Evolutionary conservation across 805 yeast genomes (phyloP).

Genomic region (Jamesozyma jinghongensis): DNA sequence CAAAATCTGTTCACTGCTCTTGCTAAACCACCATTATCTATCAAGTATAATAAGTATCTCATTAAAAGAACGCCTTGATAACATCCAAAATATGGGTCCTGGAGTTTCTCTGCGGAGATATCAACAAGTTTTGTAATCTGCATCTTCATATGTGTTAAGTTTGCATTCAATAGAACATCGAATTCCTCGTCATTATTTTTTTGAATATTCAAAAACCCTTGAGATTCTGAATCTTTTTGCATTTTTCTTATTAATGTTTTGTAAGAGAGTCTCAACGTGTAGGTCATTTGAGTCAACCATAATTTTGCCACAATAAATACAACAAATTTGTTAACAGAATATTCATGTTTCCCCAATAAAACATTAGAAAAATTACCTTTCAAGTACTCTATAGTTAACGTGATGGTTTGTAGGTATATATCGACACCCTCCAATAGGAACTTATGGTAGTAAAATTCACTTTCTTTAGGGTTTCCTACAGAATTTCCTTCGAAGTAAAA

Average conservation of each 20-base stretch:
- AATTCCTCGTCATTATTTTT: not conserved
- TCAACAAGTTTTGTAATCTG: constrained; percentile 7
- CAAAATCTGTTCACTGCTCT: constrained; percentile 8
- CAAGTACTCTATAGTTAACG: constrained; percentile 6
- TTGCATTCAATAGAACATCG: not conserved
- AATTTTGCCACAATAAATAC: constrained; percentile 8
- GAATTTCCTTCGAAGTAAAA: constrained; percentile 12
- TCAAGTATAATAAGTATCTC: constrained; percentile 11
- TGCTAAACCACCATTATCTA: constrained; percentile 7
- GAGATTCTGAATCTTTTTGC: not conserved
- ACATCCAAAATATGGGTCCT: constrained; percentile 9
- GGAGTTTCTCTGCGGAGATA: constrained; percentile 2
- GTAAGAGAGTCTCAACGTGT: constrained; percentile 9
- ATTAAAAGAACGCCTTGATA: constrained; percentile 10
- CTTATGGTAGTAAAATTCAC: constrained; percentile 6
- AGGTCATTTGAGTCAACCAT: constrained; percentile 10
- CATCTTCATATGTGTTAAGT: constrained; percentile 1
- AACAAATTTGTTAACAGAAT: constrained; percentile 9
- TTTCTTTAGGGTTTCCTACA: constrained; percentile 3
- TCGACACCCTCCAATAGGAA: constrained; percentile 6
- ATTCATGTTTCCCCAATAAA: constrained; percentile 4
- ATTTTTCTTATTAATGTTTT: constrained; percentile 4
- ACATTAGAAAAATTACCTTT: constrained; percentile 3
- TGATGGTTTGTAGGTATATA: constrained; percentile 4
- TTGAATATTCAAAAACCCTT: not conserved